Evolutionary conservation across 1,284 basidiomycete genomes (phyloP).

Genomic region (Flammula alnicola): DNA sequence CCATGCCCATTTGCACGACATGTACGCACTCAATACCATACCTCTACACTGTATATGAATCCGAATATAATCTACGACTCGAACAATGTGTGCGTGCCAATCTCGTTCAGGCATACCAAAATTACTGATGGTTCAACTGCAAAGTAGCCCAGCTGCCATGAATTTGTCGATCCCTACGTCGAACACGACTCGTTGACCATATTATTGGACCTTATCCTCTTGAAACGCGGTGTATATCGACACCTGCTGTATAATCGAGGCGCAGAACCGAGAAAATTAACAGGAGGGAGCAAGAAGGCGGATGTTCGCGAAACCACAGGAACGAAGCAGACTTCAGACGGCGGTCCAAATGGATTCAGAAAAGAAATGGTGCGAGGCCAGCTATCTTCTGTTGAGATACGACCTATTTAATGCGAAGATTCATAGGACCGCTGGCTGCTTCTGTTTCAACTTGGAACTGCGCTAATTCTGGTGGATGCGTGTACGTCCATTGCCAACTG

Average conservation of each 20-base stretch:
- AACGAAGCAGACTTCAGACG: neutral
- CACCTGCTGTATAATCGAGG: conserved; percentile 91
- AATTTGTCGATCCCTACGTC: conserved; percentile 88
- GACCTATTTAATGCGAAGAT: neutral
- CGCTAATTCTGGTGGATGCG: conserved; percentile 66
- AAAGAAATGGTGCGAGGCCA: conserved; percentile 26
- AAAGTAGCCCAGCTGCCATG: conserved; percentile 60
- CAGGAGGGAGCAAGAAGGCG: conserved; percentile 23
- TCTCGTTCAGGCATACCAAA: neutral
- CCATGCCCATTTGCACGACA: conserved; percentile 84
- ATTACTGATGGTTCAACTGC: conserved; percentile 7
- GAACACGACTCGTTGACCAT: conserved; percentile 84
- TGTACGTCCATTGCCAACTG: conserved; percentile 51
- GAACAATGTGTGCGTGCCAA: conserved; percentile 69
- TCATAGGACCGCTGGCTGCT: conserved; percentile 59
- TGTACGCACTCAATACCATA: conserved; percentile 72
- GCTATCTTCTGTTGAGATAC: neutral
- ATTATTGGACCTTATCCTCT: conserved; percentile 83
- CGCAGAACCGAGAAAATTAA: conserved; percentile 56
- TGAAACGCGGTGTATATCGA: conserved; percentile 86
- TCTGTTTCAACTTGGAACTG: conserved; percentile 59
- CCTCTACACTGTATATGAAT: conserved; percentile 86
- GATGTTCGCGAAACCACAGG: conserved; percentile 3
- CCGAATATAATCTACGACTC: conserved; percentile 82
- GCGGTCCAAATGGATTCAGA: neutral